phyloP scores from a whole-genome alignment of 1,139 yeast genomes.

The Saccharomyces pastorianus region DNA sequence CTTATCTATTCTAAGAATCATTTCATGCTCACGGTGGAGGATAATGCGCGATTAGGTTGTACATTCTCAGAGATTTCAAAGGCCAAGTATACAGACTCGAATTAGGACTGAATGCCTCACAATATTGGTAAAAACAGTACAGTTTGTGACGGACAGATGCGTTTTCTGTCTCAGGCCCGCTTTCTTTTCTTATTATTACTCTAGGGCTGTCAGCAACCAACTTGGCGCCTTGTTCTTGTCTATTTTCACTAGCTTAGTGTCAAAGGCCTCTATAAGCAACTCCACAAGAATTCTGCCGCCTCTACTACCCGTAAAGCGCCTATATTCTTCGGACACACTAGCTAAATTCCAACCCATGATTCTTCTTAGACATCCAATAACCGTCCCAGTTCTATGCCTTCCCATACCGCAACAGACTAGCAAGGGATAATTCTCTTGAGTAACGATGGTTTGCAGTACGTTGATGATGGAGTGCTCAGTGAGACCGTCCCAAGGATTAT shows the following conservation, averaged over 20 bases:
- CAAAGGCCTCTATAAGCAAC: conserved; percentile 63
- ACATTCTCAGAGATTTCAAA: not conserved
- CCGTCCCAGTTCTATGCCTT: conserved; percentile 91
- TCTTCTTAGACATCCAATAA: conserved; percentile 83
- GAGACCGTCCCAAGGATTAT: conserved; percentile 92
- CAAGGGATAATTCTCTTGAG: conserved; percentile 69
- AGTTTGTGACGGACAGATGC: no score
- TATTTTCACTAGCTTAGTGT: conserved; percentile 27
- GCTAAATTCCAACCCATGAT: conserved; percentile 95
- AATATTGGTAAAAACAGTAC: no score
- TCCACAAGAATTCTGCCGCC: conserved; percentile 92
- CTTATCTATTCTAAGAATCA: not conserved
- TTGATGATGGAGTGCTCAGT: conserved; percentile 73
- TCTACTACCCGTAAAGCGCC: conserved; percentile 85
- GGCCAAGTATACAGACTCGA: no score
- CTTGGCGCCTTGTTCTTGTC: conserved; percentile 27
- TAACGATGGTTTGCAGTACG: conserved; percentile 68
- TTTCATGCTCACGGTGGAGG: not conserved
- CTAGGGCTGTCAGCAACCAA: conserved; percentile 26
- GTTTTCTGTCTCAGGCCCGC: not conserved
- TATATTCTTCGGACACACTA: conserved; percentile 84
- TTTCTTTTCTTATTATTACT: conserved; percentile 3
- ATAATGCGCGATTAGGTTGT: not conserved
- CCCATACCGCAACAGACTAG: conserved; percentile 98
- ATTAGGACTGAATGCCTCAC: no score